Base-by-base conservation (phyloP, 768 basidiomycete species). In the Terana coerulea region DNA sequence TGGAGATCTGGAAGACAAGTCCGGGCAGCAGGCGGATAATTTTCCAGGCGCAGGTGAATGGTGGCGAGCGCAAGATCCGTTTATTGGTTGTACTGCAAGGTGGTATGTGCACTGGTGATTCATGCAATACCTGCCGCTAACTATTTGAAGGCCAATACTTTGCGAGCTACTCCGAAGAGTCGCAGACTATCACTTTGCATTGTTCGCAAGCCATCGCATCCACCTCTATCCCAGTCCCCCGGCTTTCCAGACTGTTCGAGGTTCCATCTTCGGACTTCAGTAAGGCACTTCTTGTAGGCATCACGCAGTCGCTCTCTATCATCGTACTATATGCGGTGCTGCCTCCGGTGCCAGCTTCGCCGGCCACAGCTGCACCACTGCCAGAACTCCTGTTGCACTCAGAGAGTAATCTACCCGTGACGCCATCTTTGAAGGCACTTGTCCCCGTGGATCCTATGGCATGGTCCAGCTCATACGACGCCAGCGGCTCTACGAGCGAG, bases 401-500 rank as follows among this genome's bases (percentile, higher is more conserved):
- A 12, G 72, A 75, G 42, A 73, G 73, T 25, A 65, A 63, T 30
- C 72, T 91, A 3, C 86, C 88, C 0, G 69, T 85, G 9, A 52
- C 72, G 1, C 64, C 65, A 43, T 70, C 74, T 12, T 69, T 72
- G 10, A 69, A 53, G 45, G 49, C 64, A 35, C 83, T 93, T 24
- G 63, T 91, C 24, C 86, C 88, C 12, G 88, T 93, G 6, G 91
- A 93, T 64, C 91, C 91, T 0, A 93, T 91, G 91, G 84, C 83
- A 8, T 91, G 91, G 91, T 79, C 81, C 46, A 55, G 52, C 37
- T 50, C 59, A 21, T 53, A 45, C 39, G 33, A 33, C 21, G 40
- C 35, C 26, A 19, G 46, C 11, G n/a, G 22, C 19, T 11, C 47
- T 3, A 39, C 58, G 1, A 52, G 50, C 31, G 70, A 75, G 46